These are phyloP conservation scores for Elymus sibiricus DNA, from an alignment of 176 grass and related monocot genomes.

Conservation along the genomic window DNA sequence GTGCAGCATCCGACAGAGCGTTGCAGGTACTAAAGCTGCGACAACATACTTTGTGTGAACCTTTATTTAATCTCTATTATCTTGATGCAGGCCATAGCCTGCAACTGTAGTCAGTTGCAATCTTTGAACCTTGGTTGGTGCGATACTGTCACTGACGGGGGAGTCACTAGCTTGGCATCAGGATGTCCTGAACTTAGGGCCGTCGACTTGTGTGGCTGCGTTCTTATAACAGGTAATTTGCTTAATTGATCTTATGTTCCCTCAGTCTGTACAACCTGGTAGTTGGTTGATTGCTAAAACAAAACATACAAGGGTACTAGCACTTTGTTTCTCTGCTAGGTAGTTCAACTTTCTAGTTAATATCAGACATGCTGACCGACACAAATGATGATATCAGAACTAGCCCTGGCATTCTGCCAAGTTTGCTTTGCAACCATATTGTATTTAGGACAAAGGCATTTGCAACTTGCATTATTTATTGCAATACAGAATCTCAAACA, in stretches of 20 bases:
- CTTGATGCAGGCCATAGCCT: conserved; percentile 53
- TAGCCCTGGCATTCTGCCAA: background rate
- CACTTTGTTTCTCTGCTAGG: background rate
- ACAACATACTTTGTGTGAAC: background rate
- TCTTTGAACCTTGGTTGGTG: conserved; percentile 79
- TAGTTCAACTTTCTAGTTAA: background rate
- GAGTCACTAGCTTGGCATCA: conserved; percentile 64
- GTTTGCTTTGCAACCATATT: background rate
- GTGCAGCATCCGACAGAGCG: conserved; percentile 60
- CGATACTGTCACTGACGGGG: conserved; percentile 68
- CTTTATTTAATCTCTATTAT: background rate
- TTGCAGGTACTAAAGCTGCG: conserved; percentile 51
- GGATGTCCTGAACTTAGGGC: conserved; percentile 80
- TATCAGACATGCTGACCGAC: background rate
- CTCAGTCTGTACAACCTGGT: background rate
- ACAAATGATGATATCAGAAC: background rate
- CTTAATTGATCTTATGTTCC: background rate
- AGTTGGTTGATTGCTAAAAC: background rate
- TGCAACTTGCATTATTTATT: background rate
- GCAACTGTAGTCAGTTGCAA: conserved; percentile 64
- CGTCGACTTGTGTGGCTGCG: conserved; percentile 75
- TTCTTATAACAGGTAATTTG: conserved; percentile 77
- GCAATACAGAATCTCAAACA: background rate
- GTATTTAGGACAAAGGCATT: no score
- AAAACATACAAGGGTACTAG: background rate